These are phyloP conservation scores for Melanomma pulvis-pyrius DNA, from an alignment of 495 filamentous ascomycete species.

Conservation along the genomic window DNA sequence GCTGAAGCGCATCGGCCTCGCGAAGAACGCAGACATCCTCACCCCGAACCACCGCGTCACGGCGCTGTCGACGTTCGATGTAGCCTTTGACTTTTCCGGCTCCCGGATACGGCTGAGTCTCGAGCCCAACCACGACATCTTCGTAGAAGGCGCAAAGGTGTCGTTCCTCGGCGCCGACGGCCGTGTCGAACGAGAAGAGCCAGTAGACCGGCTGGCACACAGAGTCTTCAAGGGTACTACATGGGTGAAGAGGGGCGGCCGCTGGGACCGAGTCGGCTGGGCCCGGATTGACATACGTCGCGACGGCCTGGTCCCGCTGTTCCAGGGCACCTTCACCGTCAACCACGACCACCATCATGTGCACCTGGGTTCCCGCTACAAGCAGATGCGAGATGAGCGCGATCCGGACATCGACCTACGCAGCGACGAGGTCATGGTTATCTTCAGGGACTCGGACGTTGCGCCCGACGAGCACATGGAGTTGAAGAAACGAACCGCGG, in stretches of 20 bases:
- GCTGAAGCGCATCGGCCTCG: conserved; percentile 68
- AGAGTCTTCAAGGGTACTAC: conserved; percentile 82
- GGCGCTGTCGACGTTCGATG: conserved; percentile 76
- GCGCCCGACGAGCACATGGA: conserved; percentile 49
- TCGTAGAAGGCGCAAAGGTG: conserved; percentile 73
- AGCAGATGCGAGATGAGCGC: conserved; percentile 68
- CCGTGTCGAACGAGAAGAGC: conserved; percentile 59
- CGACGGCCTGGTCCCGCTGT: conserved; percentile 79
- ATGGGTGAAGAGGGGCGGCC: conserved; percentile 65
- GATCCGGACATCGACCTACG: conserved; percentile 66
- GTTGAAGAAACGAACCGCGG: conserved; percentile 49
- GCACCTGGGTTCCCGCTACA: conserved; percentile 74
- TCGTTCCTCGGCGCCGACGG: conserved; percentile 74
- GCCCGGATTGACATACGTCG: conserved; percentile 73
- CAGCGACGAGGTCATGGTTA: conserved; percentile 80
- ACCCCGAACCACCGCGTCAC: conserved; percentile 80
- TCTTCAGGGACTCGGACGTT: conserved; percentile 90
- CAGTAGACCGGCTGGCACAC: conserved; percentile 69
- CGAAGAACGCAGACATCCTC: conserved; percentile 76
- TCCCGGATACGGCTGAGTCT: conserved; percentile 74
- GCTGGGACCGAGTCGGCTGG: conserved; percentile 84
- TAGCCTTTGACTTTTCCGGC: conserved; percentile 74
- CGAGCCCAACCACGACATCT: conserved; percentile 90
- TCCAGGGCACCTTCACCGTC: conserved; percentile 88
- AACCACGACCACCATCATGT: conserved; percentile 84